These are phyloP conservation scores for Tuber indicum DNA, from an alignment of 495 filamentous ascomycete genomes.

Conservation along the genomic window DNA sequence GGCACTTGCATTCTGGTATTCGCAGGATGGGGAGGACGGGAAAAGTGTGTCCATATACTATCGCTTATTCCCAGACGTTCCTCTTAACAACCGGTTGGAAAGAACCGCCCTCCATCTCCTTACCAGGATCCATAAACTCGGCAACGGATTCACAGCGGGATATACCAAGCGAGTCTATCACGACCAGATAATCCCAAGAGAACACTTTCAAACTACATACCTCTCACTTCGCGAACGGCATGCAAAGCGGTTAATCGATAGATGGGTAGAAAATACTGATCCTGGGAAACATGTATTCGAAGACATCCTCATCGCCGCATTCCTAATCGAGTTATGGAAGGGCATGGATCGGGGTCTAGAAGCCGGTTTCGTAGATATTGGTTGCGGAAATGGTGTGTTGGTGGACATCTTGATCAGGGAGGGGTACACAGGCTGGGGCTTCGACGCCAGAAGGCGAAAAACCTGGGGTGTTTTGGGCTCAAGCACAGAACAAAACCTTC, in stretches of 20 bases:
- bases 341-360: slow-evolving; percentile 58
- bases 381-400: slow-evolving; percentile 91
- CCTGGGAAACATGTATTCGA: slow-evolving; percentile 91
- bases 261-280: slow-evolving; percentile 81
- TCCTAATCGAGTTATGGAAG: slow-evolving; percentile 85
- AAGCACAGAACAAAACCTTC: slow-evolving; percentile 52
- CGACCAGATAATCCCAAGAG: slow-evolving; percentile 68
- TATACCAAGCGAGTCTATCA: slow-evolving; percentile 70
- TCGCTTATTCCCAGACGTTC: slow-evolving; percentile 51
- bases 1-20: slow-evolving; percentile 61
- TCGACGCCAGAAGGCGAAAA: slow-evolving; percentile 76
- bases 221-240: slow-evolving; percentile 70
- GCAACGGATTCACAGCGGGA: slow-evolving; percentile 54
- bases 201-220: slow-evolving; percentile 72
- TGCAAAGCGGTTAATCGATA: slow-evolving; percentile 56
- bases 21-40: slow-evolving; percentile 13
- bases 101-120: slow-evolving; percentile 68
- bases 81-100: slow-evolving; percentile 52
- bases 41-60: slow-evolving; percentile 57
- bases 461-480: slow-evolving; percentile 68
- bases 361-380: slow-evolving; percentile 90
- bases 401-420: slow-evolving; percentile 75
- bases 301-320: slow-evolving; percentile 85
- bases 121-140: slow-evolving; percentile 67
- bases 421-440: slow-evolving; percentile 81